phyloP scores from a whole-genome alignment of 331 rosid species.

The Quercus phellos region DNA sequence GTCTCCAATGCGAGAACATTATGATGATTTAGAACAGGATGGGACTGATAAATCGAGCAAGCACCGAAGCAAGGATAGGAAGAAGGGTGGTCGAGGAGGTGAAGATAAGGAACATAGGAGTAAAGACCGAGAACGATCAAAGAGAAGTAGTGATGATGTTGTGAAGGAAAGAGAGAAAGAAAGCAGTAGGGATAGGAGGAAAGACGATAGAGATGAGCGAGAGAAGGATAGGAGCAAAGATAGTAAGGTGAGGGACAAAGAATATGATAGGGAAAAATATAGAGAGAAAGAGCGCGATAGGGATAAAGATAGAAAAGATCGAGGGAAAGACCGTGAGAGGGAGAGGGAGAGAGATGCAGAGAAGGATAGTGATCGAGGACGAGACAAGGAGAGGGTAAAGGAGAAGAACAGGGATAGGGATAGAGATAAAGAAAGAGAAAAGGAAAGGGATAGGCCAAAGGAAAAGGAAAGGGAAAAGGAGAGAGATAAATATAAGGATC shows the following conservation, averaged over 20 bases:
- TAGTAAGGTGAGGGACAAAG: constrained; percentile 61
- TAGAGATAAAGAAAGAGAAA: constrained; percentile 46
- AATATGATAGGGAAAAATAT: constrained; percentile 60
- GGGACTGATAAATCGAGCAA: constrained; percentile 50
- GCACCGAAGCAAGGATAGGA: constrained; percentile 70
- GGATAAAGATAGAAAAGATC: constrained; percentile 66
- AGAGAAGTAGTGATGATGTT: constrained; percentile 48
- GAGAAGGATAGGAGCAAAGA: constrained; percentile 66
- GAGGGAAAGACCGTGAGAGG: constrained; percentile 50
- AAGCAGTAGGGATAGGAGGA: constrained; percentile 60
- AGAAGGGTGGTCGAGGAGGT: constrained; percentile 59
- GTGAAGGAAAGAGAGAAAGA: constrained; percentile 48
- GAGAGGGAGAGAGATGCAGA: constrained; percentile 58
- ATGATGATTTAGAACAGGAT: constrained; percentile 31
- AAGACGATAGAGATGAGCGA: constrained; percentile 67
- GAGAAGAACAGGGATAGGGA: constrained; percentile 55
- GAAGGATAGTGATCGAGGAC: constrained; percentile 57
- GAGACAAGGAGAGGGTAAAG: constrained; percentile 68
- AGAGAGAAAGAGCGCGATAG: constrained; percentile 66
- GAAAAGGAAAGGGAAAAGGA: constrained; percentile 59
- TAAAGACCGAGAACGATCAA: constrained; percentile 53
- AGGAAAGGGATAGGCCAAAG: constrained; percentile 39
- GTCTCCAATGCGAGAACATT: constrained; percentile 37
- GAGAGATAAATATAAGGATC: constrained; percentile 33
- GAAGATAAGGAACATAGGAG: constrained; percentile 68